A percentile compares a stretch with the other conserved stretches of the same genome.
Conservation (phyloP, 2,329 filamentous ascomycete species). For the Ophiostoma sp. region DNA sequence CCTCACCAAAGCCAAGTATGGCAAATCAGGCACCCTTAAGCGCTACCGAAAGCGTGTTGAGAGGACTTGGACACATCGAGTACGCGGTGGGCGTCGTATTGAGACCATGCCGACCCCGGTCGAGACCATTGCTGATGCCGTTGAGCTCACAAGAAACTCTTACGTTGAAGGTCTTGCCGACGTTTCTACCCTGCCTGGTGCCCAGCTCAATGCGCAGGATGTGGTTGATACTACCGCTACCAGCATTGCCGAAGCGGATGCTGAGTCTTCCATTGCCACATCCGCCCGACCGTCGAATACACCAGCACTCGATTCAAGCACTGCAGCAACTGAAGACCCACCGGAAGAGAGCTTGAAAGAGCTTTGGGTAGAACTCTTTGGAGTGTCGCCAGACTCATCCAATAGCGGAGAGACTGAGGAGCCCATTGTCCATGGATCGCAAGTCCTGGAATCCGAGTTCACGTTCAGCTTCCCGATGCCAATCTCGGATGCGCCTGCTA, state of each 20-base stretch:
- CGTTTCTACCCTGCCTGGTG: neutral
- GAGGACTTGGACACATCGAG: neutral
- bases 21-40: neutral
- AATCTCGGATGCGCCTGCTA: neutral
- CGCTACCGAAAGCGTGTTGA: neutral
- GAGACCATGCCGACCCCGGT: neutral
- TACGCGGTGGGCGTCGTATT: neutral
- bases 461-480: neutral
- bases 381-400: neutral
- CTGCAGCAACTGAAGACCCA: neutral
- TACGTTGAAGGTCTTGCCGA: neutral
- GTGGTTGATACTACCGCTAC: neutral
- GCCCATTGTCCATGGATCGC: neutral
- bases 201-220: neutral
- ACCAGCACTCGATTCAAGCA: neutral
- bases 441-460: neutral
- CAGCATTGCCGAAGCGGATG: neutral
- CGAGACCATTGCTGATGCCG: neutral
- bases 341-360: neutral
- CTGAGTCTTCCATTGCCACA: neutral
- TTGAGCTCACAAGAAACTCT: neutral
- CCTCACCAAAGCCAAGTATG: neutral
- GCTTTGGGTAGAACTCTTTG: neutral
- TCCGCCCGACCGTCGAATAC: neutral
- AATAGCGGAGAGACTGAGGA: neutral